phyloP scores from a whole-genome alignment of 2,329 filamentous ascomycete species.

The Penicillium sp. region DNA sequence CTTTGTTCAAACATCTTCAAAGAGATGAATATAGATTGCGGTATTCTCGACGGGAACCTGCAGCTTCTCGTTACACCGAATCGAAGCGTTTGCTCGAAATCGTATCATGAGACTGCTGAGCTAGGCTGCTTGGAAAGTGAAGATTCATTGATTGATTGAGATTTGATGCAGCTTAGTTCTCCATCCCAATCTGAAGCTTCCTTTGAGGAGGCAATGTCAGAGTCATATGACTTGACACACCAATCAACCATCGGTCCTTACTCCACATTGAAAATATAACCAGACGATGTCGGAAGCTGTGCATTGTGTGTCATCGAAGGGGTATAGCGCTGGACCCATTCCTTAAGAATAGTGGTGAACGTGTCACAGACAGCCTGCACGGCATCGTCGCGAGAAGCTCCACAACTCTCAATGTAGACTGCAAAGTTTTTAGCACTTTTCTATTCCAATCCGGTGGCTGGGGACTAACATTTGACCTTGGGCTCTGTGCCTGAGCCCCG shows the following conservation, averaged over 20 bases:
- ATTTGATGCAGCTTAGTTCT: neutral
- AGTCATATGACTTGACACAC: neutral
- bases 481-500: conserved; percentile 64
- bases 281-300: conserved; percentile 40
- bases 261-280: conserved; percentile 29
- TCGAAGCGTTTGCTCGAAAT: conserved; percentile 3
- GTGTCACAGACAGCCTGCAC: conserved; percentile 38
- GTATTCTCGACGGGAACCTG: conserved; percentile 1
- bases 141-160: neutral
- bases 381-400: conserved; percentile 35
- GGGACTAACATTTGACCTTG: conserved; percentile 59
- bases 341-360: conserved; percentile 35
- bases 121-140: neutral
- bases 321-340: conserved; percentile 41
- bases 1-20: neutral
- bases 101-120: neutral
- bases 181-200: neutral
- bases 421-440: neutral
- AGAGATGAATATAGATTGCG: neutral
- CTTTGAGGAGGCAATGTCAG: neutral
- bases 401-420: conserved; percentile 47
- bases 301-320: conserved; percentile 38
- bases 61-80: conserved; percentile 6
- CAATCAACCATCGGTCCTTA: conserved; percentile 4
- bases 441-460: conserved; percentile 2